Conservation (phyloP, 331 rosid genomes). For the Pyracantha coccinea region DNA sequence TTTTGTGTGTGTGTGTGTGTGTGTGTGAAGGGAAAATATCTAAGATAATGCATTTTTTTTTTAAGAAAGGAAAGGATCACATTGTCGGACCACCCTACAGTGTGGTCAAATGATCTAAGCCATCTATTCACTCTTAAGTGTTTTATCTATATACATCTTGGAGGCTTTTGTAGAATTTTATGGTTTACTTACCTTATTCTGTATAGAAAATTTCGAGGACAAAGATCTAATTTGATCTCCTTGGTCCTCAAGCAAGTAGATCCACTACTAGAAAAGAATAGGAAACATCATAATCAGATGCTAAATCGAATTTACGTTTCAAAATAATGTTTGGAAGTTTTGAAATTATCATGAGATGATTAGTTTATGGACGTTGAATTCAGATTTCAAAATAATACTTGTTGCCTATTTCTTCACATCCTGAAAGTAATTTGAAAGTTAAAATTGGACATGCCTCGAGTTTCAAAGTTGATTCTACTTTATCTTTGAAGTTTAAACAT, state of each 20-base stretch:
- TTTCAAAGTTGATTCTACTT: neutral
- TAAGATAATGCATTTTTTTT: neutral
- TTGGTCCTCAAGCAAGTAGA: neutral
- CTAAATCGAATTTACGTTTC: neutral
- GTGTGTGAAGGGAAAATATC: neutral
- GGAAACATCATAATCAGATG: neutral
- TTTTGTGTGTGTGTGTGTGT: neutral
- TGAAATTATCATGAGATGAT: neutral
- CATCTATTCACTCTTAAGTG: neutral
- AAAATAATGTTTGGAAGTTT: neutral
- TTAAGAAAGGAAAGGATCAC: neutral
- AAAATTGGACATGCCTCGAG: neutral
- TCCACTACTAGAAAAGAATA: neutral
- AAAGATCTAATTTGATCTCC: neutral
- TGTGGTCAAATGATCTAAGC: neutral
- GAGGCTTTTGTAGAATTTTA: neutral
- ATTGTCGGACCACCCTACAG: neutral
- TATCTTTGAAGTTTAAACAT: neutral
- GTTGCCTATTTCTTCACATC: neutral
- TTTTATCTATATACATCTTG: neutral
- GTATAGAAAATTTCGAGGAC: neutral
- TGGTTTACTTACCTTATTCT: neutral
- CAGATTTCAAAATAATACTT: neutral
- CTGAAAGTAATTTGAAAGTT: neutral
- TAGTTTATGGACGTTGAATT: neutral